Conservation (phyloP, 2,329 filamentous ascomycete genomes). For the Geosmithia flava region DNA sequence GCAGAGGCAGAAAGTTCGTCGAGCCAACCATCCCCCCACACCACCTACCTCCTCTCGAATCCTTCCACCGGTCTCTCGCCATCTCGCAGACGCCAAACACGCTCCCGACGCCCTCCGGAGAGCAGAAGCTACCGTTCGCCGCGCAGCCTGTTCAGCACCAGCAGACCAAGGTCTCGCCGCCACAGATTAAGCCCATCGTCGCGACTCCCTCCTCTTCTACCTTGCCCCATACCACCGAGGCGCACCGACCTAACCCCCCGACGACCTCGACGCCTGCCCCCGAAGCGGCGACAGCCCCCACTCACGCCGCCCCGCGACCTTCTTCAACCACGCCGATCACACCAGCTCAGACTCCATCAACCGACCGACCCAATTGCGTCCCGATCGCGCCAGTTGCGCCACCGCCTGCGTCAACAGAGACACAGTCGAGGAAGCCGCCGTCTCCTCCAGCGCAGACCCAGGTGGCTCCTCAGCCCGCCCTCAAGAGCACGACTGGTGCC, state of each 20-base stretch:
- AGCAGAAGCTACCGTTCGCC: neutral
- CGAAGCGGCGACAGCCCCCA: neutral
- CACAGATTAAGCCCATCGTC: neutral
- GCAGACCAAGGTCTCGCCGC: neutral
- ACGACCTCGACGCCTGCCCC: neutral
- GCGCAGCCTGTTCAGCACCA: neutral
- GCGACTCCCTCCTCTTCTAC: neutral
- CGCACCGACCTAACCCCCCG: neutral
- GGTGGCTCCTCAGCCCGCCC: neutral
- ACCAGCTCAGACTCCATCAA: neutral
- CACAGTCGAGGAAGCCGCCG: neutral
- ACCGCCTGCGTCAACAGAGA: conserved; percentile 5
- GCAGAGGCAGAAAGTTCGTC: conserved; percentile 29
- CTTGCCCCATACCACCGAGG: neutral
- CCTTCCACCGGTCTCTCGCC: conserved; percentile 22
- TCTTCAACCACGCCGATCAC: neutral
- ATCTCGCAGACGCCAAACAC: neutral
- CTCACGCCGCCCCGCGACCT: too few species aligned
- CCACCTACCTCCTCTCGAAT: conserved; percentile 30
- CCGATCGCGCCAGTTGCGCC: neutral
- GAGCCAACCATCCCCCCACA: conserved; percentile 40
- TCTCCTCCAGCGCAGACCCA: neutral
- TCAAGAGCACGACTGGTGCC: neutral
- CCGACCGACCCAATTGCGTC: neutral
- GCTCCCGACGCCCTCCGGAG: neutral